Evolutionary conservation across 2,329 filamentous ascomycete genomes (phyloP), one percentile per base, ranked within the genome.

Genomic region (Colletotrichum sidae): DNA sequence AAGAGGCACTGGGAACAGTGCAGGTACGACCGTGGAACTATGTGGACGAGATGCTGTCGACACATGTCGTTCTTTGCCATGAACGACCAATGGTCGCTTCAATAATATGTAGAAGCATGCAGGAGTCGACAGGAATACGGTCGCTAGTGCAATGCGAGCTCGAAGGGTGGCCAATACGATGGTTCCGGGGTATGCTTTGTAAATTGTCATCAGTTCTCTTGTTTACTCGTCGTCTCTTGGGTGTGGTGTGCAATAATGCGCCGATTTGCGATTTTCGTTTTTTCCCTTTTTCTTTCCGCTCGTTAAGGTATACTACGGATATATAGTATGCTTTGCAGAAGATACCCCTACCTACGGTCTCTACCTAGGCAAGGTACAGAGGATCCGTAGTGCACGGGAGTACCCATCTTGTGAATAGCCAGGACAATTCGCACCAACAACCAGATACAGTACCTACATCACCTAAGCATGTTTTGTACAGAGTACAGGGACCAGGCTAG

Each of bases 261-360:
- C 58, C 52, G 56, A 56, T 65, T 53, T 39, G 46, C 62, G 49
- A 53, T 53, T 39, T 53, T 62, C 49, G 49, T 52, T 52, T 62
- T 41, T 37, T 42, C 39, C 35, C 12, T 35, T 47, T 46, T 55
- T 65, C 13, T 35, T 52, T 25, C 41, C 25, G 25, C 25, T 25
- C 25, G 25, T 25, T 25, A 5, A 25, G 25, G 25, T 25, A 25
- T 25, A 17, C 17, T 17, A 17, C 2, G 17, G 17, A 17, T 17
- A 17, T 2, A 17, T 17, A 2, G 17, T 17, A 25, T 25, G 37
- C 46, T 45, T 44, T 56, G 62, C 62, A 65, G 62, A 25, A 25
- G 25, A 25, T 25, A 5, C 25, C 25, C 25, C 25, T 25, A 25
- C 25, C 25, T 25, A 25, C 25, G 25, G 25, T 25, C 25, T 25